These are phyloP conservation scores for Schoenoplectus tabernaemontani DNA, from an alignment of 202 grass and related monocot genomes.

Conservation along the genomic window DNA sequence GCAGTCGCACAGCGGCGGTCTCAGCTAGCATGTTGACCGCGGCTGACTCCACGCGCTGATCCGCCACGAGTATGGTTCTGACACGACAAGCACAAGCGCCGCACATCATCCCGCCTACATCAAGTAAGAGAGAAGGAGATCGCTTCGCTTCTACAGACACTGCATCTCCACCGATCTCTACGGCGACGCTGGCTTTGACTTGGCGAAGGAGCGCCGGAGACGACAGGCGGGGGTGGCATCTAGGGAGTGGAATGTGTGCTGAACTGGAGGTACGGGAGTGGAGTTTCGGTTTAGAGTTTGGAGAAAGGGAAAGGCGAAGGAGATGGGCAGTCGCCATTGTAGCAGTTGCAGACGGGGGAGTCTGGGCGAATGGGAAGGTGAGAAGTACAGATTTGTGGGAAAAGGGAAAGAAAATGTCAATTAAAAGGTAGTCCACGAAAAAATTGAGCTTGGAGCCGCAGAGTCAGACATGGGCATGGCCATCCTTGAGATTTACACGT, in stretches of 20 bases:
- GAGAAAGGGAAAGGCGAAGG: constrained; percentile 21
- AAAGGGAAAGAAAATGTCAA: too few species aligned
- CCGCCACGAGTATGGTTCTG: constrained; percentile 55
- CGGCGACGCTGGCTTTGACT: constrained; percentile 36
- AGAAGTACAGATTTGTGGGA: not conserved
- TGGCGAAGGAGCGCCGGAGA: not conserved
- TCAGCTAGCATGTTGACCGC: constrained; percentile 86
- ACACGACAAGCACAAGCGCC: constrained; percentile 78
- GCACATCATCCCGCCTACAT: constrained; percentile 96
- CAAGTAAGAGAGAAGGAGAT: constrained; percentile 50
- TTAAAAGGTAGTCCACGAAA: constrained; percentile 12
- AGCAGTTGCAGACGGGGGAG: not conserved
- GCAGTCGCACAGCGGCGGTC: constrained; percentile 68
- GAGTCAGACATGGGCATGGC: constrained; percentile 8
- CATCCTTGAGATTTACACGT: too few species aligned
- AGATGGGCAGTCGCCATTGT: constrained; percentile 26
- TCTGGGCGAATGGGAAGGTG: not conserved
- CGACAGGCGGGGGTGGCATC: not conserved
- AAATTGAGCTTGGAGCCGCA: constrained; percentile 3
- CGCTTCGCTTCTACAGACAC: not conserved
- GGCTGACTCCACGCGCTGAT: constrained; percentile 57
- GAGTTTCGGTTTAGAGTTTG: constrained; percentile 13
- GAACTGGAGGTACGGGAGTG: not conserved
- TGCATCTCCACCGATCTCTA: constrained; percentile 21
- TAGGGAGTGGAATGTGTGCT: not conserved